phyloP scores from a whole-genome alignment of 2,329 filamentous ascomycete species.

The Macrophomina phaseolina region DNA sequence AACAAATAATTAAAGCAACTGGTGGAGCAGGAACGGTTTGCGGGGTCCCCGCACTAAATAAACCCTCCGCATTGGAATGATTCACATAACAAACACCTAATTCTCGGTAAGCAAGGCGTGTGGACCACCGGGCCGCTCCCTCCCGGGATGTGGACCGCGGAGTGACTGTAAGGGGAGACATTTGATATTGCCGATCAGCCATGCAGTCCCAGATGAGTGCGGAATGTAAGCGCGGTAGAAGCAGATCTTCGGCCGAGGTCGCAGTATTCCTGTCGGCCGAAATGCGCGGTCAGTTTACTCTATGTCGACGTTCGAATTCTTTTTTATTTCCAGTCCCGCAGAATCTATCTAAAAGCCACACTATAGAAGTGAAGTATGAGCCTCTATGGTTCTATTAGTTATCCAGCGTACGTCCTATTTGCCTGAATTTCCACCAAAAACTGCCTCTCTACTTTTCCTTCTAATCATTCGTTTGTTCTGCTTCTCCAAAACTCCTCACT shows the following conservation, averaged over 20 bases:
- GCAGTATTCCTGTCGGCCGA: background rate
- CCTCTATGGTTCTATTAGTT: too few relatives aligned
- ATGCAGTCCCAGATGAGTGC: background rate
- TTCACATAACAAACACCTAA: background rate
- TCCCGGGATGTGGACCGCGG: constrained; percentile 6
- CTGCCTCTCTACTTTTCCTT: background rate
- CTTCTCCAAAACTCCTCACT: constrained; percentile 37
- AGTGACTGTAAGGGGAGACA: background rate
- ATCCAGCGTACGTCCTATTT: too few relatives aligned
- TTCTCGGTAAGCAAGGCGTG: background rate
- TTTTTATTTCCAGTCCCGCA: background rate
- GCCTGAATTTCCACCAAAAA: too few relatives aligned
- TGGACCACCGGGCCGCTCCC: background rate
- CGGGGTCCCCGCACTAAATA: background rate
- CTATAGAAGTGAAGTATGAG: too few relatives aligned
- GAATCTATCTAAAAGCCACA: background rate
- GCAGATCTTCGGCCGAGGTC: background rate
- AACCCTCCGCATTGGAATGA: background rate
- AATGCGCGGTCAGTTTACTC: background rate
- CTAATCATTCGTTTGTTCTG: background rate
- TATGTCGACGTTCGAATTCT: background rate
- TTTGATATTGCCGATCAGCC: too few relatives aligned
- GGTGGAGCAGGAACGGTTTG: background rate
- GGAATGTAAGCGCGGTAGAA: background rate
- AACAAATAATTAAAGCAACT: background rate